Base-by-base conservation (phyloP, 129 eudicot genomes). In the Deinandra increscens region DNA sequence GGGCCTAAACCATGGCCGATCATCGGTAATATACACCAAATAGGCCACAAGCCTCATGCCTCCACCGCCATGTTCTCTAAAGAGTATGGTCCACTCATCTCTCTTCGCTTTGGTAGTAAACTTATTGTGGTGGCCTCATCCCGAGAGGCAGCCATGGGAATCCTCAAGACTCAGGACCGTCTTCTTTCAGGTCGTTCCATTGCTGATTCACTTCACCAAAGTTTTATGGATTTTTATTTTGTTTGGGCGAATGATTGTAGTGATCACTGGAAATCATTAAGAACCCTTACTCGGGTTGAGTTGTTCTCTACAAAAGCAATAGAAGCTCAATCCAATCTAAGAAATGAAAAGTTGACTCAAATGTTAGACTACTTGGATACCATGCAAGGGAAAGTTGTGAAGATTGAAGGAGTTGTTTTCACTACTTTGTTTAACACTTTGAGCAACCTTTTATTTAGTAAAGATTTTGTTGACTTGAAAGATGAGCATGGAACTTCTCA, bases 11-110 rank as follows among this genome's bases (percentile, higher is more conserved):
- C 77, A 63, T 78, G 71, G 77, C 77, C 77, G 34, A 41, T 77
- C 37, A 9, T 77, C 8, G 81, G 81, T 51, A 76, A 76, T 29
- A 60, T 76, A 20, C 75, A 41, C 56, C 81, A 76, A 51, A 42
- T 76, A 4, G 68, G 70, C 5, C 3, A 37, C 7, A 41, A 23
- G 7, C 81, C 76, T 45, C 76, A 77, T 37, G 60, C 26, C 9
- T 33, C 66, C 1, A 7, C 71, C 1, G 49, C 72, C 23, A 11
- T 17, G 5, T 60, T 70, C 23, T 64, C 81, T 18, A 50, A 62
- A 49, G 14, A 44, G 39, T 38, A 68, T 23, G 80, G 79, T 17
- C 79, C 79, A 0, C 46, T 75, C 12, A 66, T 74, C 45, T 69
- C 81, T 9, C 66, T 77, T 13, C 59, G 13, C 9, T 62, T 69